A percentile compares a stretch with the other conserved stretches of the same genome.
phyloP scores from a whole-genome alignment of 306 rosid species.

The Vachellia collinsii region DNA sequence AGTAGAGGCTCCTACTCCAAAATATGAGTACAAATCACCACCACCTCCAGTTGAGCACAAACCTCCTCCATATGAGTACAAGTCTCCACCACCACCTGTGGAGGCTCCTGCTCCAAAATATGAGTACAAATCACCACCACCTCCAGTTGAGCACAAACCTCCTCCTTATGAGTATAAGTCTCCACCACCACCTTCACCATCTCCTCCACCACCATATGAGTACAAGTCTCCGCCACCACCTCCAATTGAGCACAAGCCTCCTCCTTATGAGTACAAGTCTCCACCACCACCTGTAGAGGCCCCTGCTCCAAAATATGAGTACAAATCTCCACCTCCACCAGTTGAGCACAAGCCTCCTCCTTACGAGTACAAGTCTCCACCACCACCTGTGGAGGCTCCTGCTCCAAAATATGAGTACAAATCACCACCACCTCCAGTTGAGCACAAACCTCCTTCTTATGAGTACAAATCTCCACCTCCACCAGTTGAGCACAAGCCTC shows the following conservation, averaged over 20 bases:
- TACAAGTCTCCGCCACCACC: conserved; percentile 36
- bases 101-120: conserved; percentile 48
- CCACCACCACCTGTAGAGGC: not conserved
- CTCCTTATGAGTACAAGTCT: conserved; percentile 39
- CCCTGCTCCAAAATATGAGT: not conserved
- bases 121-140: conserved; percentile 36
- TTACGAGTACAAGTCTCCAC: conserved; percentile 6
- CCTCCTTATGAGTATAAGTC: conserved; percentile 46
- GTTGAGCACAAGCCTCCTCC: not conserved
- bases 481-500: too few relatives aligned
- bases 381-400: conserved; percentile 33
- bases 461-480: conserved; percentile 54
- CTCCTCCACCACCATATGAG: conserved; percentile 39
- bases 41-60: not conserved
- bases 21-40: not conserved
- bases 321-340: conserved; percentile 1
- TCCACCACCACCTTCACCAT: not conserved
- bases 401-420: conserved; percentile 35
- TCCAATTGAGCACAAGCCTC: conserved; percentile 46
- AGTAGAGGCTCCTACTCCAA: not conserved
- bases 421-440: conserved; percentile 36
- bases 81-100: not conserved
- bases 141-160: conserved; percentile 13
- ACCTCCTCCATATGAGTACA: not conserved
- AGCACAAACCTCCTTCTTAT: conserved; percentile 7